Base-by-base conservation (phyloP, 768 basidiomycete genomes). In the Boletus pseudo-olivaceus region DNA sequence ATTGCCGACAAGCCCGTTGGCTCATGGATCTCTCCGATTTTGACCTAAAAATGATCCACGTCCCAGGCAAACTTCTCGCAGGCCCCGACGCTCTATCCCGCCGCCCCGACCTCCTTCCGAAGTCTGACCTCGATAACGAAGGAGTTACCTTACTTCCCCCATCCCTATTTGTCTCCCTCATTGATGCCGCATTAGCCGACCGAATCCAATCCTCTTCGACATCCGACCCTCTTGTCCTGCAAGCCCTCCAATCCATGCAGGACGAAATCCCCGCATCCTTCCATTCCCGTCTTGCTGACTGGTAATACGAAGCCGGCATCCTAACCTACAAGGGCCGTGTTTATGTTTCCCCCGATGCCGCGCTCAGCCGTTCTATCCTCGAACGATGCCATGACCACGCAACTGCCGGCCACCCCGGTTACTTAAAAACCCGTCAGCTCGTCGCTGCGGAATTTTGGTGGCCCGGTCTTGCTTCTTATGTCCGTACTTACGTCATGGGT, bases 241-340 rank as follows among this genome's bases (percentile, higher is more conserved):
- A 39, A 3, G 38, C 38, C 5, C n/a, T 19, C 1, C 38, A 39
- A 1, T 35, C 14, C 37, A n/a, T 19, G 4, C 0, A 4, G 1
- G 38, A 11, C 0, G 9, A 19, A 0, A 11, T 20, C 3, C 3
- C 40, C 1, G 1, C 20, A 0, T 1, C 12, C 5, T 14, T 26
- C 14, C 0, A 1, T 14, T 41, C 23, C 23, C 0, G 1, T 12
- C 12, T 41, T 0, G 7, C 40, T 1, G 7, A 23, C 1, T 41
- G 40, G 23, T 4, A 14, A 0, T 3, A 7, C 2, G 2, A 1
- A 1, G 14, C 7, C 2, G 7, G 12, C 2, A 2, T 26, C 7
- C 40, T 41, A 3, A 8, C 23, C 14, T 41, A 41, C 7, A 6
- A 15, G 2, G 23, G 14, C 0, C 0, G 7, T 4, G 12, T 4